Percentiles rank a stretch among this genome's conserved stretches.
These are phyloP conservation scores for Colletotrichum aenigma DNA, from an alignment of 2,329 filamentous ascomycete genomes.

Conservation along the genomic window DNA sequence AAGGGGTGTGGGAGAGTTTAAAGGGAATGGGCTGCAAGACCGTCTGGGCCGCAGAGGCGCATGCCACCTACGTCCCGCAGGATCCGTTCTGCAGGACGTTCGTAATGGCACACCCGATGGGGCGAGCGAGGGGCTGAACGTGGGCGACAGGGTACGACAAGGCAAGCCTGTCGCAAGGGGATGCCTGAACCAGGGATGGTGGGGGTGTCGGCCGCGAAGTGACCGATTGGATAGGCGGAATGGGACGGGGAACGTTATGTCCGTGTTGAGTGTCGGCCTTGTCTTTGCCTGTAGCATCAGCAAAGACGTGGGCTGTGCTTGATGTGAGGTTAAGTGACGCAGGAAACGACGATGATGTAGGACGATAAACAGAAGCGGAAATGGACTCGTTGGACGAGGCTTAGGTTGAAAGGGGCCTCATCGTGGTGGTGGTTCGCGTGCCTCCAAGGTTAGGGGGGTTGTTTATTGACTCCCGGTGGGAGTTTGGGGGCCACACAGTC, in stretches of 20 bases:
- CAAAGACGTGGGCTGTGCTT: background rate
- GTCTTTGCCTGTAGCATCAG: background rate
- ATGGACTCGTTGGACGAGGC: background rate
- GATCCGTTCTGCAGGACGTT: slow-evolving; percentile 6
- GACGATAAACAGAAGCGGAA: background rate
- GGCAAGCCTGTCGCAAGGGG: background rate
- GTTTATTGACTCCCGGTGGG: background rate
- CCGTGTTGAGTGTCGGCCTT: background rate
- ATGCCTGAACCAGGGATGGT: background rate
- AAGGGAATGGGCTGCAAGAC: background rate
- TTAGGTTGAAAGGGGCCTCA: background rate
- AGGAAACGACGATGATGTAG: background rate
- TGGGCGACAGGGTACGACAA: slow-evolving; percentile 7
- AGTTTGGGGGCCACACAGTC: background rate
- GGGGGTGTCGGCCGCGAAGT: background rate
- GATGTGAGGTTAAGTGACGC: background rate
- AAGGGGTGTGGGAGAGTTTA: slow-evolving; percentile 7
- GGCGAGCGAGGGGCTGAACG: slow-evolving; percentile 5
- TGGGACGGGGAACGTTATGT: background rate
- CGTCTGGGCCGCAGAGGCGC: background rate
- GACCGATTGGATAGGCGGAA: slow-evolving; percentile 1
- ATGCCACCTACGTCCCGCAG: background rate
- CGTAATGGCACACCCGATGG: background rate
- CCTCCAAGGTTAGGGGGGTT: background rate
- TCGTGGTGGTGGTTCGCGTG: background rate